These are phyloP conservation scores for Thielaviopsis populi DNA, from an alignment of 2,329 filamentous ascomycete genomes.

Conservation along the genomic window DNA sequence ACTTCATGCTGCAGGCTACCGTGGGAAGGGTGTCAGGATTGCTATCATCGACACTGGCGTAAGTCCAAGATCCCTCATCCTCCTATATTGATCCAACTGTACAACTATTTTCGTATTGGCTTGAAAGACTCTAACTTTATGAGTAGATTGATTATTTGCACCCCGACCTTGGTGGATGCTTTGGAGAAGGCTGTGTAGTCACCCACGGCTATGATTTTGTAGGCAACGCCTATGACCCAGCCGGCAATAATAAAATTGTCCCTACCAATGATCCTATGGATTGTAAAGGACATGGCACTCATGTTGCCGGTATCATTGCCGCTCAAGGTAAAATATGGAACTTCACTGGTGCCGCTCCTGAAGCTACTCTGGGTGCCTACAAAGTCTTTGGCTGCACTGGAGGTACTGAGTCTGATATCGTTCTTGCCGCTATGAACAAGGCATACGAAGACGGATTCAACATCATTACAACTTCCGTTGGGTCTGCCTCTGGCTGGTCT, in stretches of 20 bases:
- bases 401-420: conserved; percentile 36
- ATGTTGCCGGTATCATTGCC: conserved; percentile 47
- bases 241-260: conserved; percentile 20
- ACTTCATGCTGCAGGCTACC: conserved; percentile 33
- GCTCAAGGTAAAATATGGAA: conserved; percentile 37
- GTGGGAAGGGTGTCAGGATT: conserved; percentile 38
- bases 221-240: conserved; percentile 36
- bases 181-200: conserved; percentile 44
- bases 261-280: conserved; percentile 40
- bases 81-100: background rate
- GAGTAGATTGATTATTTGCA: conserved; percentile 44
- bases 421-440: conserved; percentile 44
- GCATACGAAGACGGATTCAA: conserved; percentile 44
- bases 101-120: background rate
- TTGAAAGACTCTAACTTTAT: background rate
- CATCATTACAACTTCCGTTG: conserved; percentile 42
- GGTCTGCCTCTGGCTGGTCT: conserved; percentile 36
- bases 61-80: conserved; percentile 21
- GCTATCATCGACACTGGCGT: conserved; percentile 40
- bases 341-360: conserved; percentile 38
- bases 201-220: conserved; percentile 42
- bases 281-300: conserved; percentile 44
- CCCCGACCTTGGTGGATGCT: conserved; percentile 48
- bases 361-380: conserved; percentile 41
- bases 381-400: conserved; percentile 42